A percentile compares a stretch with the other conserved stretches of the same genome.
phyloP scores from a whole-genome alignment of 345 rosid genomes.

The Euclidium syriacum region DNA sequence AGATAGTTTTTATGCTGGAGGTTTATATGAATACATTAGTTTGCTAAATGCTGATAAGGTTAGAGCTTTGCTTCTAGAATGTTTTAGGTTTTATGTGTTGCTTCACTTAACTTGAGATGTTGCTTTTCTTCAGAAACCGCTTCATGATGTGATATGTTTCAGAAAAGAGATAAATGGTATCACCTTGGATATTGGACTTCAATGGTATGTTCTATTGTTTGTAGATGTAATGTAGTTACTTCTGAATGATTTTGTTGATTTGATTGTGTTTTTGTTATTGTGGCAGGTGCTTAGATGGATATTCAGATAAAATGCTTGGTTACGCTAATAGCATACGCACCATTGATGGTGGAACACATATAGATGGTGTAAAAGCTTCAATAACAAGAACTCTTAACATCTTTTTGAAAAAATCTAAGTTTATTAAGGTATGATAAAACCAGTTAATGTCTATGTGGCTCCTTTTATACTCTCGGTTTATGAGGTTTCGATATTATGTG shows the following conservation, averaged over 20 bases:
- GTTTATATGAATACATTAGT: slow-evolving; percentile 55
- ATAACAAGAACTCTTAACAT: slow-evolving; percentile 77
- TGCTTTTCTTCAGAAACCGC: slow-evolving; percentile 54
- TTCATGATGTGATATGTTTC: slow-evolving; percentile 76
- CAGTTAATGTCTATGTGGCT: not conserved
- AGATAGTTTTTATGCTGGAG: slow-evolving; percentile 62
- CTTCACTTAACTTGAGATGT: not conserved
- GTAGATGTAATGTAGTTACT: not conserved
- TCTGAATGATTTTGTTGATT: not conserved
- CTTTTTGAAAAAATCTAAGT: slow-evolving; percentile 70
- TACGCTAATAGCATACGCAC: slow-evolving; percentile 89
- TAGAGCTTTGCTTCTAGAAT: not conserved
- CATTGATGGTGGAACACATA: slow-evolving; percentile 89
- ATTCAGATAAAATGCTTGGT: slow-evolving; percentile 80
- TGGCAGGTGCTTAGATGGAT: slow-evolving; percentile 85
- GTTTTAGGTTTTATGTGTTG: not conserved
- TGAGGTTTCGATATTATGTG: not conserved
- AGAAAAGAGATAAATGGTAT: slow-evolving; percentile 59
- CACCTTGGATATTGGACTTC: slow-evolving; percentile 66
- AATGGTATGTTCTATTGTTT: slow-evolving; percentile 51
- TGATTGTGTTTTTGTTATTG: slow-evolving; percentile 9
- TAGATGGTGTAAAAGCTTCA: slow-evolving; percentile 89
- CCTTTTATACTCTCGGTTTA: not conserved
- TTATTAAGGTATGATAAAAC: slow-evolving; percentile 42
- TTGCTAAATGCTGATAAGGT: slow-evolving; percentile 81